These are phyloP conservation scores for Petasospora fabianii DNA, from an alignment of 1,139 yeast species.

Conservation along the genomic window DNA sequence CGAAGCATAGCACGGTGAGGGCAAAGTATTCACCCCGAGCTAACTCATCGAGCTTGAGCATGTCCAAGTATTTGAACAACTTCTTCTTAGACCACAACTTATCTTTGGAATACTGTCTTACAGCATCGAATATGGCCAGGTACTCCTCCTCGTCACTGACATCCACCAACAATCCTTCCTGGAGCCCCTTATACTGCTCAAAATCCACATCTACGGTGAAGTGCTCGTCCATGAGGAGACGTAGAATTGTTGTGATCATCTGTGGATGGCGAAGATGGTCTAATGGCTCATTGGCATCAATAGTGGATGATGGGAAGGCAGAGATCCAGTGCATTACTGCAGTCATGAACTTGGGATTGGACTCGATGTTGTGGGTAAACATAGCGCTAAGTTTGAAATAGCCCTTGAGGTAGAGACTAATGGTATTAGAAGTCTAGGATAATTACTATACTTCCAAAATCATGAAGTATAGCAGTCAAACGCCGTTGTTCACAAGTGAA, in stretches of 20 bases:
- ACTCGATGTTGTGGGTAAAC: neutral
- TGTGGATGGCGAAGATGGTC: conserved; percentile 7
- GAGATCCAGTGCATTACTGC: conserved; percentile 20
- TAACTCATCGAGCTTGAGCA: conserved; percentile 12
- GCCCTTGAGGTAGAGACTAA: neutral
- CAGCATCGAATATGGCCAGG: conserved; percentile 8
- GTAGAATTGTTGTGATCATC: conserved; percentile 7
- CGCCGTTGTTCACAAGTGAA: too few species aligned
- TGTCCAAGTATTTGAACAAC: conserved; percentile 10
- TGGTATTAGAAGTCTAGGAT: neutral
- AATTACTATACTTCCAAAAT: neutral
- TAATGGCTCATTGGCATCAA: conserved; percentile 4
- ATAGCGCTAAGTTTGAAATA: neutral
- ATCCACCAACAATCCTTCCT: neutral
- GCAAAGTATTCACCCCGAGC: conserved; percentile 9
- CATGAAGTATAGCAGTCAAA: too few species aligned
- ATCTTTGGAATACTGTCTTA: conserved; percentile 7
- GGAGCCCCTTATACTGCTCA: neutral
- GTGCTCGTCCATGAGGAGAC: conserved; percentile 10
- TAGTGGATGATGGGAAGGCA: conserved; percentile 14
- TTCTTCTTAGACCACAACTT: conserved; percentile 10
- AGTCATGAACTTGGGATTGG: conserved; percentile 12
- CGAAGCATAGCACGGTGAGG: conserved; percentile 15
- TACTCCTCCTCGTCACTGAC: conserved; percentile 6
- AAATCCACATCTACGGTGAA: conserved; percentile 6